These are phyloP conservation scores for Extremus antarcticus DNA, from an alignment of 495 filamentous ascomycete genomes.

Conservation along the genomic window DNA sequence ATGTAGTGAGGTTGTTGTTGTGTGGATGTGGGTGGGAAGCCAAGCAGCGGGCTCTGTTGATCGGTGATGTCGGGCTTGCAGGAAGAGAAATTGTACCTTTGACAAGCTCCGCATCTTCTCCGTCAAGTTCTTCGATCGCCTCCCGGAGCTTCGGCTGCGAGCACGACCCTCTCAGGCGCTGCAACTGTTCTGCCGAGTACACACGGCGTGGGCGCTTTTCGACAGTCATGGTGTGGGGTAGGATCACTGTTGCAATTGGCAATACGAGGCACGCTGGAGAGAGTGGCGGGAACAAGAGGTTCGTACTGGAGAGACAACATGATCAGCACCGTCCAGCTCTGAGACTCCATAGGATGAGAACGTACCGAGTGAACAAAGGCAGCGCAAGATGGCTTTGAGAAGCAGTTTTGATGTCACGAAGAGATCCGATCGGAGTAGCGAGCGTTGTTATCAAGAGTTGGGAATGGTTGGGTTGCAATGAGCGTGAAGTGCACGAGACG, in stretches of 20 bases:
- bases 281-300: neutral
- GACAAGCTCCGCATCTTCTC: constrained; percentile 20
- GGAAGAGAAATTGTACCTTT: constrained; percentile 13
- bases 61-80: constrained; percentile 5
- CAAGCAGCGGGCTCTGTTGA: constrained; percentile 1
- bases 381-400: neutral
- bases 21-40: neutral
- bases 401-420: neutral
- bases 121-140: constrained; percentile 20
- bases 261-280: neutral
- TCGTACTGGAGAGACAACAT: neutral
- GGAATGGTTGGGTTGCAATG: constrained; percentile 15
- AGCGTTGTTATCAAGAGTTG: constrained; percentile 18
- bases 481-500: neutral
- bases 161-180: constrained; percentile 9
- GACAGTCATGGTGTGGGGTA: neutral
- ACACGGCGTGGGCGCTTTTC: constrained; percentile 10
- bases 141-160: constrained; percentile 18
- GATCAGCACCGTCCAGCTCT: neutral
- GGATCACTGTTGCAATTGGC: neutral
- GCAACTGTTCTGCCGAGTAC: constrained; percentile 17
- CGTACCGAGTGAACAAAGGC: neutral
- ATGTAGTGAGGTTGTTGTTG: neutral
- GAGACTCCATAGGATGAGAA: neutral
- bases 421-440: neutral